Evolutionary conservation across 768 basidiomycete species (phyloP), one percentile per base, ranked within the genome.

Genomic region (Lactifluus echinatus): DNA sequence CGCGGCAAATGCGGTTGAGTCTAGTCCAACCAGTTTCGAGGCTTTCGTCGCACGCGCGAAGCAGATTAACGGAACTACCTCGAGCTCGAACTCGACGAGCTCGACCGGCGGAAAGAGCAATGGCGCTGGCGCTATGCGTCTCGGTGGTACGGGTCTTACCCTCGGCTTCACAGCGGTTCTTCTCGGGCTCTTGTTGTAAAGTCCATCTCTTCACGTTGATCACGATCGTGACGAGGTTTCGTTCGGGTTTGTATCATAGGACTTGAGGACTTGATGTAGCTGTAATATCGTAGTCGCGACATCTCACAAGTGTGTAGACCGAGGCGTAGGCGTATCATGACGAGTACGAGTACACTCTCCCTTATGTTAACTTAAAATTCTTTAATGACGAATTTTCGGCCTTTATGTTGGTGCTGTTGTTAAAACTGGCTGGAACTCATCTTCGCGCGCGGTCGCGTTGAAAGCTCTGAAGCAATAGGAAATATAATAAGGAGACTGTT

Each of bases 41-140:
- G 81, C 80, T 4, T 84, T 82, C 74, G 56, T 72, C 48, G 72
- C 72, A 2, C 69, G 70, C 19, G 81, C 80, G 8, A 75, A 73
- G 61, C 64, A 72, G 57, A 62, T 72, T 53, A 78, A 77, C 58
- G 76, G 75, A 15, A 76, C 76, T 26, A 2, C 14, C 34, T 48
- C 64, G 4, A 55, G 62, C 2, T 44, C 55, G 19, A 31, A 63
- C 5, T 43, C 54, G 24, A 29, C 58, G 21, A 19, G 51, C 19
- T 28, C 58, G 21, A 10, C 15, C 34, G n/a, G 44, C 26, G 56
- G 55, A 54, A 55, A 36, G 8, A 23, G 21, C 8, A 45, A 55
- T 40, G 58, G 58, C 53, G 58, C 58, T 26, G 58, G 58, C 58
- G 58, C 58, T 53, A 34, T 59, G 34, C 58, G 40, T 59, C 48